A percentile compares a stretch with the other conserved stretches of the same genome.
Conservation (phyloP, 2,329 filamentous ascomycete species). For the Tolypocladium sp. region DNA sequence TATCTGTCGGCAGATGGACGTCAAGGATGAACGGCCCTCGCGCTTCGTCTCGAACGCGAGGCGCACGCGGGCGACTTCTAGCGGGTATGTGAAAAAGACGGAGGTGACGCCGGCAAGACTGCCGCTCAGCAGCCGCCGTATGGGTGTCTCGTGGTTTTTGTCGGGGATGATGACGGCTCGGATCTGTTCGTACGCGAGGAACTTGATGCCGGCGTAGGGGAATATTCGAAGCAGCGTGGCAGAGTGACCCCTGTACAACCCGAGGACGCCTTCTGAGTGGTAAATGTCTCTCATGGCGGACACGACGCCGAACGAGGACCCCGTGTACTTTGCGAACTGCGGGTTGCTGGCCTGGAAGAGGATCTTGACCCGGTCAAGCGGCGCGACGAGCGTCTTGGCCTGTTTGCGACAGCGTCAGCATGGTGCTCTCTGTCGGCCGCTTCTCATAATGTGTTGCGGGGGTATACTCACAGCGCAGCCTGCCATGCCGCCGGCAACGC, state of each 20-base stretch:
- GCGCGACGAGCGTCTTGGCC: conserved; percentile 93
- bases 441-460: no score
- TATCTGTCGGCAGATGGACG: conserved; percentile 75
- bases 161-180: conserved; percentile 66
- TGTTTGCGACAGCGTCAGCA: conserved; percentile 24
- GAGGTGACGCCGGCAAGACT: conserved; percentile 75
- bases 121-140: conserved; percentile 66
- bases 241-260: conserved; percentile 88
- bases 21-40: conserved; percentile 58
- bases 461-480: conserved; percentile 70
- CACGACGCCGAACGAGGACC: conserved; percentile 78
- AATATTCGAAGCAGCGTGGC: conserved; percentile 92
- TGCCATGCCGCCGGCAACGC: conserved; percentile 79
- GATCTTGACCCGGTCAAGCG: conserved; percentile 96
- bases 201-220: conserved; percentile 96
- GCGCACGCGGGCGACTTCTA: conserved; percentile 87
- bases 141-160: conserved; percentile 67
- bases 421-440: neutral
- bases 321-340: conserved; percentile 85
- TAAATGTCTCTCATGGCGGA: conserved; percentile 80
- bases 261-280: conserved; percentile 58
- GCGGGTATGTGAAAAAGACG: conserved; percentile 91
- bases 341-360: conserved; percentile 95
- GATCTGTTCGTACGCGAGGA: conserved; percentile 95
- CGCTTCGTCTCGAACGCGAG: conserved; percentile 88